A percentile compares a stretch with the other conserved stretches of the same genome.
Conservation (phyloP, 768 basidiomycete species). For the Tubosaeta sp. region DNA sequence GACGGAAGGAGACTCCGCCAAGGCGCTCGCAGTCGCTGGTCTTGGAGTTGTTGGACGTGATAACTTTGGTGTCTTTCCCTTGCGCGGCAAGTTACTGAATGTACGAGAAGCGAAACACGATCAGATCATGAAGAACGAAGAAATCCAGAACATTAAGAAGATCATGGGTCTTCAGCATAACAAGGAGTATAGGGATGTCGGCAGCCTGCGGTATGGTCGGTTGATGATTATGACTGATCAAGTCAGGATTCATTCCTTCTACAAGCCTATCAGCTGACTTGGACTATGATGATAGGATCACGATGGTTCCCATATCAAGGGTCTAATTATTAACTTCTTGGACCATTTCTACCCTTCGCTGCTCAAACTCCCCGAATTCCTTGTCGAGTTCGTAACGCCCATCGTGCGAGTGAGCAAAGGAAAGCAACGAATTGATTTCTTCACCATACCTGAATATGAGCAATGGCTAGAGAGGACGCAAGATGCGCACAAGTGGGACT, state of each 20-base stretch:
- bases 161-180: slow-evolving; percentile 96
- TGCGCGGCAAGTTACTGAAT: slow-evolving; percentile 95
- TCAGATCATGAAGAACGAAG: slow-evolving; percentile 97
- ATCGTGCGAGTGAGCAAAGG: slow-evolving; percentile 92
- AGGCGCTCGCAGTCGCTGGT: slow-evolving; percentile 92
- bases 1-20: slow-evolving; percentile 99
- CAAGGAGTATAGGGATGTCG: slow-evolving; percentile 72
- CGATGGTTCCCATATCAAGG: slow-evolving; percentile 99
- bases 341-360: slow-evolving; percentile 97
- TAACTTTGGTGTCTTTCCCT: slow-evolving; percentile 95
- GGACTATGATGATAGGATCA: slow-evolving; percentile 67
- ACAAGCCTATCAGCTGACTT: not conserved
- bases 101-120: slow-evolving; percentile 96
- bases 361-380: slow-evolving; percentile 83
- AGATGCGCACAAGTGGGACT: slow-evolving; percentile 76
- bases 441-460: slow-evolving; percentile 96
- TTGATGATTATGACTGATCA: slow-evolving; percentile 99
- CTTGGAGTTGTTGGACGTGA: slow-evolving; percentile 94
- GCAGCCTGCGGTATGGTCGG: slow-evolving; percentile 82
- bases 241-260: slow-evolving; percentile 39
- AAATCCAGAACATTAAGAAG: slow-evolving; percentile 96
- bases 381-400: slow-evolving; percentile 98
- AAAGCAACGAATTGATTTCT: slow-evolving; percentile 79
- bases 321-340: slow-evolving; percentile 96
- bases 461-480: slow-evolving; percentile 81